These are phyloP conservation scores for Xylariaceae sp. DNA, from an alignment of 2,329 filamentous ascomycete genomes.

Conservation along the genomic window DNA sequence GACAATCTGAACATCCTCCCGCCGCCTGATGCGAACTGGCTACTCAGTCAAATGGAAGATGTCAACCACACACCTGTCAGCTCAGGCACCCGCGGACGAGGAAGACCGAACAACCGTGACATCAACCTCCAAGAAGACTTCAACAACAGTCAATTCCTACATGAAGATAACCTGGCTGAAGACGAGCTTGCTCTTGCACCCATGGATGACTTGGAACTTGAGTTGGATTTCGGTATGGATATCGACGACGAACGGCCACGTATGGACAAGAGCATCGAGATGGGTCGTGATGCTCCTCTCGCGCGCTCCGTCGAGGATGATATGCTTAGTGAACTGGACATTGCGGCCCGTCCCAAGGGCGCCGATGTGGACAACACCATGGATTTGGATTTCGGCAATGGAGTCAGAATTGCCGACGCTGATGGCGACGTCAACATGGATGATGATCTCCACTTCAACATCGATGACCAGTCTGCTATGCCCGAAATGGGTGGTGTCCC, in stretches of 20 bases:
- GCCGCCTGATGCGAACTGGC: slow-evolving; percentile 79
- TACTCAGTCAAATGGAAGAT: slow-evolving; percentile 70
- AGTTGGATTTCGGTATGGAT: slow-evolving; percentile 69
- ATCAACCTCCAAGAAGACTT: slow-evolving; percentile 66
- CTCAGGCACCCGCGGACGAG: slow-evolving; percentile 49
- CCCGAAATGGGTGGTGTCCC: slow-evolving; percentile 44
- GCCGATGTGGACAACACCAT: slow-evolving; percentile 51
- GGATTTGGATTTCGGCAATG: slow-evolving; percentile 49
- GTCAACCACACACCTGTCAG: slow-evolving; percentile 49
- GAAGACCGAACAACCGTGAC: slow-evolving; percentile 49
- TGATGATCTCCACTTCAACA: slow-evolving; percentile 60
- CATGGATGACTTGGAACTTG: slow-evolving; percentile 63
- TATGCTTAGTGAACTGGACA: slow-evolving; percentile 60
- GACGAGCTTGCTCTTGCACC: slow-evolving; percentile 52
- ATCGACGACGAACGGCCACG: slow-evolving; percentile 62
- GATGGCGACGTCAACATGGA: slow-evolving; percentile 60
- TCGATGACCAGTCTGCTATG: slow-evolving; percentile 55
- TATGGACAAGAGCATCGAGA: slow-evolving; percentile 67
- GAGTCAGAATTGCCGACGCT: slow-evolving; percentile 56
- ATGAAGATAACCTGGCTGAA: slow-evolving; percentile 56
- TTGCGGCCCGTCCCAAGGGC: slow-evolving; percentile 52
- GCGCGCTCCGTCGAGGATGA: slow-evolving; percentile 64
- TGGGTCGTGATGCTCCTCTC: slow-evolving; percentile 77
- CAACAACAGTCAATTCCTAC: slow-evolving; percentile 74
- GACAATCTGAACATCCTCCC: slow-evolving; percentile 74